Evolutionary conservation across 2,329 filamentous ascomycete species (phyloP), one percentile per base, ranked within the genome.

Genomic region (Fusarium drepaniforme): DNA sequence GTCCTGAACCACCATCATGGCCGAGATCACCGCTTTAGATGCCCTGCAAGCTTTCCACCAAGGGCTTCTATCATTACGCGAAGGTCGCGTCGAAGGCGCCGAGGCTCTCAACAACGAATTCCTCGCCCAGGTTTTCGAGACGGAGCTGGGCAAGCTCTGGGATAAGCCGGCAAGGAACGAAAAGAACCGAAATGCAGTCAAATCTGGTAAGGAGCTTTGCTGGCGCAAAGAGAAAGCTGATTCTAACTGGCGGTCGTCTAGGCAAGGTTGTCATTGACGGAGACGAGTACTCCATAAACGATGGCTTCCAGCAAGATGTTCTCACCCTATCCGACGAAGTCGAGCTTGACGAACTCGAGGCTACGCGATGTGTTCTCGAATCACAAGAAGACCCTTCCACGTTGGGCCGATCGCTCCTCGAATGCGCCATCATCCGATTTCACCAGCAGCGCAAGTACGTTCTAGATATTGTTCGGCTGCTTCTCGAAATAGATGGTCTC

Each of bases 311-410:
- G 80, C 93, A 98, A 82, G 91, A 93, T 76, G 90, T 92, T 28
- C 87, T 97, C 37, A 90, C 94, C 78, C 88, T 99, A 42, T 94
- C 96, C 66, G 96, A 98, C 82, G 94, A 95, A 77, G 88, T 98
- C 72, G 92, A 98, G 79, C 88, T 99, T 63, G 96, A 99, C 84
- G 97, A 99, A 83, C 82, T 97, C 67, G 91, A 97, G 78, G 93
- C 96, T 21, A 94, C 95, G 12, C 89, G 90, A 75, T 89, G 97
- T 60, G 90, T 97, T 67, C 86, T 97, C 62, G 91, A 93, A 66
- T 92, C 94, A 21, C 90, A 94, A 80, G 89, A 91, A 42, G 92
- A 96, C 76, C 88, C 91, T 18, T 87, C 90, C 53, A 86, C 90
- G 18, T 87, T 95, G 7, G 94, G 94, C 71, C 91, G 94, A 28